Evolutionary conservation across 2,329 filamentous ascomycete species (phyloP), one percentile per base, ranked within the genome.

Genomic region (Incumbomyces delicatus): DNA sequence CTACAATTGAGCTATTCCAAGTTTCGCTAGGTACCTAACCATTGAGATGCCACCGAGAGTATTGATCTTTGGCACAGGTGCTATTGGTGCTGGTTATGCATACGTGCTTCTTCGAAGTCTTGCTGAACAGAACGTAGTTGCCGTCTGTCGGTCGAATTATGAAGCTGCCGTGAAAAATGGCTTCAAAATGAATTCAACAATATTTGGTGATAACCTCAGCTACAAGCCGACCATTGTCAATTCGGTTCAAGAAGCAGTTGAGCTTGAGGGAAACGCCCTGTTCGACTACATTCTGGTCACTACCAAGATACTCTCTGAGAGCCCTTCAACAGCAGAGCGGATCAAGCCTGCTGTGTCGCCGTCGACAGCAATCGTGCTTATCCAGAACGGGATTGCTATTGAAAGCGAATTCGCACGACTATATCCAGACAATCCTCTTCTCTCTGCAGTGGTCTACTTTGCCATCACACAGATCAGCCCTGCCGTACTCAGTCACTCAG

Each of bases 311-410:
- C 63, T 72, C 20, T 68, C 69, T 1, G 63, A 58, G 7, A 58
- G 57, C 2, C 63, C 63, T 12, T 57, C 64, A 2, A 60, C 61
- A 6, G 51, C 61, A 2, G 52, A 61, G 4, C 51, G 63, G 17
- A 66, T 74, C 39, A 55, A 55, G 5, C 63, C 68, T 1, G 70
- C 63, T 3, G 60, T 74, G 2, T 57, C 59, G 8, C 39, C 34
- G 8, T 52, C 41, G 44, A 80, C 76, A 0, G 69, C 72, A 0
- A 73, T 81, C 34, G 75, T 77, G 6, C 69, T 82, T 1, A 69
- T 80, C 13, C 78, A 82, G 50, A 81, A 81, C 53, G 78, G 78
- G 0, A 73, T 81, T 32, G 71, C 68, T 1, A 79, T 80, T 49
- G 78, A 82, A 56, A 67, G 74, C 8, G 71, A 75, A 13, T 79